Percentiles rank a stretch among this genome's conserved stretches.
These are phyloP conservation scores for Calocybe gangraenosa DNA, from an alignment of 768 basidiomycete genomes.

Conservation along the genomic window DNA sequence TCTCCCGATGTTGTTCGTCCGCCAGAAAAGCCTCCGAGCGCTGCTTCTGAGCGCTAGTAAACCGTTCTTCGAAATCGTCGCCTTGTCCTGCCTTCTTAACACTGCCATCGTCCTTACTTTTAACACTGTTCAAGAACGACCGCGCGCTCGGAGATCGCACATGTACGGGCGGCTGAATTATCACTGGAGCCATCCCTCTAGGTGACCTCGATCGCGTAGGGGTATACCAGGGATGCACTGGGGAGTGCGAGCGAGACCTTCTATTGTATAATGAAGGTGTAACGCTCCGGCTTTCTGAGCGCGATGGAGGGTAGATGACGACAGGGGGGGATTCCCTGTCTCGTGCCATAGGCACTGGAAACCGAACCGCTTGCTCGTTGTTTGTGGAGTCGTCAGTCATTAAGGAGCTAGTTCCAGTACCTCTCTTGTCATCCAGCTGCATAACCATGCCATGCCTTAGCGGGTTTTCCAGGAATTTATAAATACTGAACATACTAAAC, in stretches of 20 bases:
- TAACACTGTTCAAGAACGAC: neutral
- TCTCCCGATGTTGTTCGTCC: neutral
- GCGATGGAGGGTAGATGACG: too few species aligned
- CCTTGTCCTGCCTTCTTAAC: neutral
- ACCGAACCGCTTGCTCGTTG: too few species aligned
- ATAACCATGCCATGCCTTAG: neutral
- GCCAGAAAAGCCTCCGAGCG: neutral
- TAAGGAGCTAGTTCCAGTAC: neutral
- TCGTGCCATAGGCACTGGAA: too few species aligned
- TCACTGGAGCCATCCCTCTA: neutral
- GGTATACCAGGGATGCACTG: too few species aligned
- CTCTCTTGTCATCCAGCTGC: neutral
- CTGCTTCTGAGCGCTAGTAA: neutral
- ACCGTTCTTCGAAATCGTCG: neutral
- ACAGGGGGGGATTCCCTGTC: too few species aligned
- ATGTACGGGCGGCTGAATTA: neutral
- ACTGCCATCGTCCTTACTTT: neutral
- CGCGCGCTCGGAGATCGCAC: neutral
- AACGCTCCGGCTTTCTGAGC: too few species aligned
- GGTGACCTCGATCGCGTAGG: too few species aligned
- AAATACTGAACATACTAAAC: neutral
- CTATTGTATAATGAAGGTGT: too few species aligned
- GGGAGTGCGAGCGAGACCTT: too few species aligned
- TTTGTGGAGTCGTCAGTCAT: neutral
- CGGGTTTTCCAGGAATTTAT: neutral